Evolutionary conservation across 2,329 filamentous ascomycete genomes (phyloP), one percentile per base, ranked within the genome.

Genomic region (Fonsecaea multimorphosa): DNA sequence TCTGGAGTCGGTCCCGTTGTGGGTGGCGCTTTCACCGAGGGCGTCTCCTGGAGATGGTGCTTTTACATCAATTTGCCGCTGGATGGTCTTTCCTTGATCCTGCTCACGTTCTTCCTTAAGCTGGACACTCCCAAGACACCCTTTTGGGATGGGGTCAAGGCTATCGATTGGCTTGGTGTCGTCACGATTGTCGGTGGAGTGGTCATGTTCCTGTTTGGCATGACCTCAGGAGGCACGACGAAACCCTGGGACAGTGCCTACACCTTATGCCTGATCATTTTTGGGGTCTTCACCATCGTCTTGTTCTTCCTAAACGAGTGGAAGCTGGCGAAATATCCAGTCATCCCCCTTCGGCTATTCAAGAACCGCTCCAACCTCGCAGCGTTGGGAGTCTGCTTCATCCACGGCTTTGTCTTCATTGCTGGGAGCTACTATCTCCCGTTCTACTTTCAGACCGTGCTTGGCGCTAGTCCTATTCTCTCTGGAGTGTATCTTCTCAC

Each of bases 381-480:
- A 8, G 82, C 87, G 2, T 86, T 93, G 14, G 77, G 79, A 2
- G 82, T 90, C 51, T 89, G 87, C 71, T 92, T 92, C 78, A 84
- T 86, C 68, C 91, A 96, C 76, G 89, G 89, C 52, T 85, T 89
- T 71, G 87, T 90, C 69, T 94, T 94, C 81, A 92, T 94, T 73
- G 86, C 89, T 0, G 87, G 86, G 32, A 87, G 86, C 68, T 96
- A 94, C 82, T 96, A 91, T 79, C 82, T 96, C 3, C 92, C 92
- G 0, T 83, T 96, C 1, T 97, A 96, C 81, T 94, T 93, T 78
- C 92, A 96, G 78, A 85, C 89, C 58, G 87, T 91, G 58, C 82
- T 91, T 51, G 85, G 89, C 57, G 87, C 87, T 1, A 83, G 84
- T 0, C 89, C 91, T 0, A 85, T 93, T 38, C 79, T 90, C 32